These are phyloP conservation scores for Corymbia calophylla DNA, from an alignment of 441 rosid species.

Conservation along the genomic window DNA sequence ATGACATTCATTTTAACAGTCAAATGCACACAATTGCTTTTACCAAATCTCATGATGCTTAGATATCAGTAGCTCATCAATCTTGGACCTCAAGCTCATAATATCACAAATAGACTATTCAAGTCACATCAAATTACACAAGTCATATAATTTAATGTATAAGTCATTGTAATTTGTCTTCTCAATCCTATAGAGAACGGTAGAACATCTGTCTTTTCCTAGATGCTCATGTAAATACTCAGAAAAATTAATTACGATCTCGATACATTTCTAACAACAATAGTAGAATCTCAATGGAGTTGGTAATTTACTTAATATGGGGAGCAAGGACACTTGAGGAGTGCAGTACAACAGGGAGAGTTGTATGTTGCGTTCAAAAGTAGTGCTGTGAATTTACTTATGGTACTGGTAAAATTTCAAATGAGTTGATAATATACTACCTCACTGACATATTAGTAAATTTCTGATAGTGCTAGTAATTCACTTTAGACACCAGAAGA, in stretches of 20 bases:
- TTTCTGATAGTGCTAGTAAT: neutral
- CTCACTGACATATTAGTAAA: neutral
- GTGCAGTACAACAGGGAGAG: fast-evolving
- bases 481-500: neutral
- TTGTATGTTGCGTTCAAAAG: fast-evolving
- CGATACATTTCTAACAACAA: neutral
- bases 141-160: too few species aligned
- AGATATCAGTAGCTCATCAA: neutral
- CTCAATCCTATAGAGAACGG: too few species aligned
- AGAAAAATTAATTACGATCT: too few species aligned
- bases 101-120: too few species aligned
- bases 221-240: neutral
- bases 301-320: neutral
- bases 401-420: neutral
- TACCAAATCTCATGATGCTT: neutral
- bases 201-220: too few species aligned
- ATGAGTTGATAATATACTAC: neutral
- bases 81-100: too few species aligned
- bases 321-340: neutral
- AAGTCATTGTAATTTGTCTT: too few species aligned
- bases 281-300: neutral
- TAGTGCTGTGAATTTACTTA: too few species aligned
- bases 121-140: too few species aligned
- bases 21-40: neutral
- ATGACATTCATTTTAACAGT: too few species aligned